Conservation (phyloP, 2,329 filamentous ascomycete species). For the Xylaria sp. region DNA sequence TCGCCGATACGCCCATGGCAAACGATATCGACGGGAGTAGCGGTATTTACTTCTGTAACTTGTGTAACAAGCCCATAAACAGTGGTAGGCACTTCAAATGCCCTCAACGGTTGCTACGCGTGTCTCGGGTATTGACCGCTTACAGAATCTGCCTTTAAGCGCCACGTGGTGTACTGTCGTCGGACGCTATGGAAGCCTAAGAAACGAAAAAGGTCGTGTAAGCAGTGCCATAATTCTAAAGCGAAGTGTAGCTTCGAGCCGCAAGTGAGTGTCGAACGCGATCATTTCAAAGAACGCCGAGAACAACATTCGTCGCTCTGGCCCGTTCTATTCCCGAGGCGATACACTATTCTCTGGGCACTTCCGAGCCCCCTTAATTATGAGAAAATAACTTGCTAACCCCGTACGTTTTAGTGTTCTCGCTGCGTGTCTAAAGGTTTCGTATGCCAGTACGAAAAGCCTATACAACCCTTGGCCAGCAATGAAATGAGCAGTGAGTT, state of each 20-base stretch:
- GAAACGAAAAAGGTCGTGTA: slow-evolving; percentile 37
- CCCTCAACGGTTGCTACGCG: neutral
- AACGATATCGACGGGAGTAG: slow-evolving; percentile 6
- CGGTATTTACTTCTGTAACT: slow-evolving; percentile 29
- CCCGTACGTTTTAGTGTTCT: slow-evolving; percentile 20
- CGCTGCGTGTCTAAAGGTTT: slow-evolving; percentile 32
- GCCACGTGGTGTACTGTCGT: slow-evolving; percentile 37
- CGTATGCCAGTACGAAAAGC: slow-evolving; percentile 33
- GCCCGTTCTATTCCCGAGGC: no score
- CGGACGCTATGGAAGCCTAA: slow-evolving; percentile 28
- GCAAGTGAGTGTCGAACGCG: slow-evolving; percentile 28
- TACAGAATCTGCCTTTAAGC: slow-evolving; percentile 35
- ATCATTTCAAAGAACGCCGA: slow-evolving; percentile 13
- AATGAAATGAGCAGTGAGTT: slow-evolving; percentile 1
- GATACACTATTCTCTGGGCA: no score
- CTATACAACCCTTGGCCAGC: neutral
- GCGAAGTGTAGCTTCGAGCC: slow-evolving; percentile 37
- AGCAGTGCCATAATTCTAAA: slow-evolving; percentile 34
- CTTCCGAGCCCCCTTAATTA: no score
- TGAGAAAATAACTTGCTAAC: slow-evolving; percentile 1
- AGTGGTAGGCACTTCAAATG: slow-evolving; percentile 26
- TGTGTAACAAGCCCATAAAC: slow-evolving; percentile 37
- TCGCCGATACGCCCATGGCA: slow-evolving; percentile 1
- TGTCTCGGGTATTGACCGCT: neutral
- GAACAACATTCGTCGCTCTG: slow-evolving; percentile 5